Evolutionary conservation across 805 yeast genomes (phyloP).

Genomic region (Nadsonia fulvescens): DNA sequence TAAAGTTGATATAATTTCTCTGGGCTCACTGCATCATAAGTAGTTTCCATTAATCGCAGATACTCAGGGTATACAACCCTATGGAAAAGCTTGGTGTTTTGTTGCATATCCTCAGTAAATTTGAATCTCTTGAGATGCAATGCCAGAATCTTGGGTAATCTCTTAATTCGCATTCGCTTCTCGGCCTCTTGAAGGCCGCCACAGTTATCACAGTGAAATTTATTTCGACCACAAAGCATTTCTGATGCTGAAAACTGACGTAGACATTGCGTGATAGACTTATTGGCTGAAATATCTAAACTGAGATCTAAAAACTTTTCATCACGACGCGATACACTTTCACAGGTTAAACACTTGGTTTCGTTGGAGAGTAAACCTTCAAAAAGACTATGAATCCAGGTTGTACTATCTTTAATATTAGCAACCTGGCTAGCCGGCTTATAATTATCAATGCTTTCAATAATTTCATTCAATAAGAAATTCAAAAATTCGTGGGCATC

Average conservation of each 20-base stretch:
- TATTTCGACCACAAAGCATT: slow-evolving; percentile 68
- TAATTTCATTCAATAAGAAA: slow-evolving; percentile 61
- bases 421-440: too few relatives aligned
- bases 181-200: slow-evolving; percentile 87
- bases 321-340: slow-evolving; percentile 58
- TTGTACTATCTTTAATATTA: too few relatives aligned
- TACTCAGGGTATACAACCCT: slow-evolving; percentile 64
- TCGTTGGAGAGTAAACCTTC: slow-evolving; percentile 77
- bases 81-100: slow-evolving; percentile 74
- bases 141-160: slow-evolving; percentile 60
- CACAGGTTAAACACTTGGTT: slow-evolving; percentile 81
- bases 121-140: slow-evolving; percentile 84
- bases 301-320: slow-evolving; percentile 79
- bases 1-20: slow-evolving; percentile 60
- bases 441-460: slow-evolving; percentile 25
- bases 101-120: slow-evolving; percentile 64
- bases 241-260: slow-evolving; percentile 75
- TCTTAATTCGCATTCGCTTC: slow-evolving; percentile 64
- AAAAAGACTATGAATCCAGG: slow-evolving; percentile 50
- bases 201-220: slow-evolving; percentile 84
- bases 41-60: slow-evolving; percentile 47
- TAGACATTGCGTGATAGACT: slow-evolving; percentile 59
- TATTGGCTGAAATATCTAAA: slow-evolving; percentile 61
- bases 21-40: slow-evolving; percentile 31
- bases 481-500: slow-evolving; percentile 96